Percentiles rank a stretch among this genome's conserved stretches.
phyloP scores from a whole-genome alignment of 371 early-diverging fungal species.

The Mortierella sp. region DNA sequence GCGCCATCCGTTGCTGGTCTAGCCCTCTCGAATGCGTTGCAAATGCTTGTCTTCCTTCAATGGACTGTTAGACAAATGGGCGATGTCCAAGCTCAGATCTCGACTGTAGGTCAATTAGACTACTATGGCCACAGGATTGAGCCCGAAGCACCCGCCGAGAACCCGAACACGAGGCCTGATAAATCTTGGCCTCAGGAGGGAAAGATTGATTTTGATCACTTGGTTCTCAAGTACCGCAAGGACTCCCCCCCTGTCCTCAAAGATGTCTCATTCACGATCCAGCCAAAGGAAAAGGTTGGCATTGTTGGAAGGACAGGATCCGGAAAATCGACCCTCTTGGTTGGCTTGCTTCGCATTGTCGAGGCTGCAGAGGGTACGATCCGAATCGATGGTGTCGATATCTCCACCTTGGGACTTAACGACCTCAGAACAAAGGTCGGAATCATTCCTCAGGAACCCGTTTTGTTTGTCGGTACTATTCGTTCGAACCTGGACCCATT shows the following conservation, averaged over 20 bases:
- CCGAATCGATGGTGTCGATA: constrained; percentile 81
- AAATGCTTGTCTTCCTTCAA: constrained; percentile 76
- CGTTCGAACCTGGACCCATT: constrained; percentile 89
- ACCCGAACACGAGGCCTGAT: constrained; percentile 44
- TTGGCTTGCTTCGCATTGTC: constrained; percentile 81
- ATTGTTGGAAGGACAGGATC: constrained; percentile 80
- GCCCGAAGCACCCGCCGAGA: constrained; percentile 59
- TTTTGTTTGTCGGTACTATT: constrained; percentile 79
- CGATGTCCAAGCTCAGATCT: constrained; percentile 67
- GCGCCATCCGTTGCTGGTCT: constrained; percentile 66
- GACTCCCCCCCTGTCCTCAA: constrained; percentile 69
- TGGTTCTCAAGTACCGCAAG: constrained; percentile 65
- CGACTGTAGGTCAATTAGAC: constrained; percentile 63
- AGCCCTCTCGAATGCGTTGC: constrained; percentile 74
- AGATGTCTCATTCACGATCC: constrained; percentile 68
- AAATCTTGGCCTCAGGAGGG: constrained; percentile 70
- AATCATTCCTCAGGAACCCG: constrained; percentile 89
- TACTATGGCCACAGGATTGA: constrained; percentile 64
- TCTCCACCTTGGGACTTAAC: constrained; percentile 74
- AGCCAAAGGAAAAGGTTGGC: constrained; percentile 76
- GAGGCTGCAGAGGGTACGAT: constrained; percentile 78
- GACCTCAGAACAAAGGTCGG: constrained; percentile 79
- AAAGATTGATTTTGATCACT: constrained; percentile 30
- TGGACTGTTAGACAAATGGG: constrained; percentile 72
- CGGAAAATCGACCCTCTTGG: constrained; percentile 78